Evolutionary conservation across 176 grass and related monocot genomes (phyloP).

Genomic region (Lolium multiflorum): DNA sequence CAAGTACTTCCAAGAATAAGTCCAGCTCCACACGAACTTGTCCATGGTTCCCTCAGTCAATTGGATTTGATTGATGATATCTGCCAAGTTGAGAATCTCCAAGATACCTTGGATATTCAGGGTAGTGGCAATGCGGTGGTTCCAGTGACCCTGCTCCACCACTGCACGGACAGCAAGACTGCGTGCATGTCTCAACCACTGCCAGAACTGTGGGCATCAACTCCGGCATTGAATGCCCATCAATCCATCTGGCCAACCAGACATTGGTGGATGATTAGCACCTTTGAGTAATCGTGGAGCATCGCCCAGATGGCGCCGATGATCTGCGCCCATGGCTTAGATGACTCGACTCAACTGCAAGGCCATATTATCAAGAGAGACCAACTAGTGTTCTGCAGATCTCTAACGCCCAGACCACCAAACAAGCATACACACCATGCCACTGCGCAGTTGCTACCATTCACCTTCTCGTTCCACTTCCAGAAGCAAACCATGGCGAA

Average conservation of each 20-base stretch:
- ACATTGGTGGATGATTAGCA: not conserved
- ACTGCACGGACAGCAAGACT: not conserved
- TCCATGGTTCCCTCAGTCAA: not conserved
- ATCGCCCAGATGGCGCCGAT: not conserved
- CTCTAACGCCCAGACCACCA: not conserved
- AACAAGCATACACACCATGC: not conserved
- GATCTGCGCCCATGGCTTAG: not conserved
- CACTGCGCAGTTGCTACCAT: not conserved
- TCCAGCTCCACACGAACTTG: not conserved
- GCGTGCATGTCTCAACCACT: not conserved
- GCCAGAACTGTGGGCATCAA: not conserved
- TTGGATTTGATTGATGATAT: not conserved
- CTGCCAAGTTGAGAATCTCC: slow-evolving; percentile 1
- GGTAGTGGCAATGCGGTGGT: not conserved
- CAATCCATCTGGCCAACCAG: not conserved
- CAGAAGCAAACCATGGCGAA: no score
- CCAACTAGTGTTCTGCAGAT: not conserved
- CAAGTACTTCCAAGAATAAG: not conserved
- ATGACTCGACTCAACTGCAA: no score
- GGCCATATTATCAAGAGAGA: not conserved
- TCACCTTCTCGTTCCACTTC: not conserved
- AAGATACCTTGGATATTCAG: not conserved
- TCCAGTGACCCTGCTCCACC: not conserved
- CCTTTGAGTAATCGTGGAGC: not conserved
- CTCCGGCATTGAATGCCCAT: not conserved